Evolutionary conservation across 129 eudicot genomes (phyloP), one percentile per base, ranked within the genome.

Genomic region (Flaveria sonorensis): DNA sequence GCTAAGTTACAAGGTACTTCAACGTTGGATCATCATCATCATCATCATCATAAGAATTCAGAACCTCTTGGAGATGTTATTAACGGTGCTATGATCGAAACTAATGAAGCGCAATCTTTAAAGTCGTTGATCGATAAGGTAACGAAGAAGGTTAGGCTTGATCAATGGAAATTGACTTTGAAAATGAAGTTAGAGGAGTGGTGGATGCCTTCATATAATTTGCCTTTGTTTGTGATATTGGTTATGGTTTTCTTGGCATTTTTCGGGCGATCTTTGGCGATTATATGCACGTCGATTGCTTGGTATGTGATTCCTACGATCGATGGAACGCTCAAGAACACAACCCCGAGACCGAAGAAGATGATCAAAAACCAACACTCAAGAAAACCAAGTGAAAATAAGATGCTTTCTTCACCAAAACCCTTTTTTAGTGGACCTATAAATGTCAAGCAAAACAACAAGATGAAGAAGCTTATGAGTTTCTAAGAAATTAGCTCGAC

Each of bases 231-330:
- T 74, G 71, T 86, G 48, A 71, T 89, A 28, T 13, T 86, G 57
- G 88, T 89, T 0, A 19, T 89, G 83, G 39, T 86, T 59, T 82
- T 84, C 68, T 79, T 89, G 77, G 82, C 88, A 18, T 6, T 86
- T 52, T 86, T 83, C 9, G 93, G 93, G 19, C 71, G 83, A 42
- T 84, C 88, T 15, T 84, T 86, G 45, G 93, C 88, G 12, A 82
- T 89, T 15, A 48, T 89, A 28, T 86, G 88, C 67, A 77, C 87
- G 24, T 89, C 86, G 12, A 73, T 89, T 10, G 90, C 90, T 11
- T 89, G 90, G 90, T 89, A 89, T n/a, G 0, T 84, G 20, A 77
- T 89, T 68, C 90, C 93, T 13, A 72, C 85, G 3, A 68, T 79
- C 6, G 77, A 81, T 10, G 71, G 83, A 20, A 46, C 71, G 10